Conservation (phyloP, 2,329 filamentous ascomycete species). For the Capronia epimyces region DNA sequence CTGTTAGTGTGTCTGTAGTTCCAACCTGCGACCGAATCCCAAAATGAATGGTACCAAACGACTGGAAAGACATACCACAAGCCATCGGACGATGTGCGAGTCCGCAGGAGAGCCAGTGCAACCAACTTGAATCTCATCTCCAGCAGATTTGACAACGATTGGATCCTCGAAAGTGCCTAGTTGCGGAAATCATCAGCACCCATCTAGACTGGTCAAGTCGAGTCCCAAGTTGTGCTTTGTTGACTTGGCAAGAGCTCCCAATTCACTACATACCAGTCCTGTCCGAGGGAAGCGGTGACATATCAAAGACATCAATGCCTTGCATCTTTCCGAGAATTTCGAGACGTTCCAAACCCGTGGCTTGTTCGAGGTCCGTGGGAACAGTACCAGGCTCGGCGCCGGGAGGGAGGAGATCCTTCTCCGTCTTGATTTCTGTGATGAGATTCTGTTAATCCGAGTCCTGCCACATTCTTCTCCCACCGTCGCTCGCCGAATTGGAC, state of each 20-base stretch:
- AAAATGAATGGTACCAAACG: background rate
- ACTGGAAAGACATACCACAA: slow-evolving; percentile 59
- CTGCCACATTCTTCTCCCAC: background rate
- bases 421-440: slow-evolving; percentile 68
- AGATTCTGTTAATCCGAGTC: slow-evolving; percentile 12
- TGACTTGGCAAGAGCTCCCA: background rate
- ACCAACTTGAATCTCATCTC: slow-evolving; percentile 92
- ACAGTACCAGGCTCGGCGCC: slow-evolving; percentile 78
- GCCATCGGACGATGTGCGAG: slow-evolving; percentile 85
- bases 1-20: slow-evolving; percentile 8
- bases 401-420: slow-evolving; percentile 77
- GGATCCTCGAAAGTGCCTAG: slow-evolving; percentile 82
- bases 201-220: background rate
- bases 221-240: background rate
- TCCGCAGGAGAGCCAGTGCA: slow-evolving; percentile 93
- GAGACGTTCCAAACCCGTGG: slow-evolving; percentile 95
- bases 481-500: slow-evolving; percentile 8
- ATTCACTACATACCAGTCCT: slow-evolving; percentile 61
- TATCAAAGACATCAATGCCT: slow-evolving; percentile 95
- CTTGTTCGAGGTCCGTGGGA: slow-evolving; percentile 89
- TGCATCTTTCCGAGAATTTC: slow-evolving; percentile 99
- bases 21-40: background rate
- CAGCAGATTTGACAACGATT: slow-evolving; percentile 82
- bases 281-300: slow-evolving; percentile 89
- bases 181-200: background rate